Evolutionary conservation across 2,329 filamentous ascomycete species (phyloP), one percentile per base, ranked within the genome.

Genomic region (Nothophaeocryptopus gaeumannii): DNA sequence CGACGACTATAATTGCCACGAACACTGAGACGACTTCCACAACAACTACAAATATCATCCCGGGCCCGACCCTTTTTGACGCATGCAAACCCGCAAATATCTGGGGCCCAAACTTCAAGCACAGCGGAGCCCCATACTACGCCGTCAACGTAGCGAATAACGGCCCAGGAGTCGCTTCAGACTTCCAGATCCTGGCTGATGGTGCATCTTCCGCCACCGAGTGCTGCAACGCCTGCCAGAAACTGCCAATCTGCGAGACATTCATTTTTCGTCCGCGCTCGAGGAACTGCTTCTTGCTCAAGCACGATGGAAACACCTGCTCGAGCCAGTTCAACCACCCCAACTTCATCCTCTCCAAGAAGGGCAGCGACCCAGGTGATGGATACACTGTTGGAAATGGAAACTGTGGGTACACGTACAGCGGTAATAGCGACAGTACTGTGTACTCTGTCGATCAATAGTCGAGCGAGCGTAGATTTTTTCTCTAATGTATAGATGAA

Each of bases 211-310:
- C 44, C 13, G 49, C 49, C 8, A 37, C 32, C 11, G 37, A 38
- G 12, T 52, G 49, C 49, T 52, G 49, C 39, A 44, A 39, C 30
- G 49, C 49, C 26, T 52, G 49, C 44, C 49, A 52, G 39, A 15
- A 41, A 12, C 43, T 52, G 2, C 11, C 14, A 8, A 47, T 29
- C 8, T 52, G 49, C 49, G 49, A 52, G 49, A 52, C 38, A 7
- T 52, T 43, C 34, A 47, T 52, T 40, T 52, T 52, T 44, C 38
- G 49, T n/a, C 12, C 32, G n/a, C 15, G 35, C 14, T 43, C 39
- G 39, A 29, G 39, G 5, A 52, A 47, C 44, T 52, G 49, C 49
- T 52, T 52, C 49, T 35, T 52, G 49, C 49, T 52, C 26, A 33
- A 33, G 13, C 49, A 52, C 35, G 31, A 34, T 15, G 31, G 35